phyloP scores from a whole-genome alignment of 257 asterid genomes.

The Solanum corneliomulleri region DNA sequence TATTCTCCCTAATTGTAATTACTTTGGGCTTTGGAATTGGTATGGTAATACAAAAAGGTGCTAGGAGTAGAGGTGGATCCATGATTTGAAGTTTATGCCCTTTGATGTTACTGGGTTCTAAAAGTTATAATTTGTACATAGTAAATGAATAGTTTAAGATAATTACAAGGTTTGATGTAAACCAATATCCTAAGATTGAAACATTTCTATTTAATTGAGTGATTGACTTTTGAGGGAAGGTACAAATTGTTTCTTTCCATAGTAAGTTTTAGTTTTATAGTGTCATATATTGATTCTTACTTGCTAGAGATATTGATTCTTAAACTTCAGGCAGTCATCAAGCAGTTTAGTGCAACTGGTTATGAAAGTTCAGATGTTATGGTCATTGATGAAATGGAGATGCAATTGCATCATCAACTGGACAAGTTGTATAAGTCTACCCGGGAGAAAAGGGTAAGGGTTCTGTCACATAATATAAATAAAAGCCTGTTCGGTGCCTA shows the following conservation, averaged over 20 bases:
- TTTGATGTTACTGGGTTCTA: not conserved
- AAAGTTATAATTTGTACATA: not conserved
- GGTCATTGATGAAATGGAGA: slow-evolving; percentile 87
- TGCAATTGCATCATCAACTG: slow-evolving; percentile 84
- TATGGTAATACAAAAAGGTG: not conserved
- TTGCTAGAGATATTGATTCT: not conserved
- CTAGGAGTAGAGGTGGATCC: not conserved
- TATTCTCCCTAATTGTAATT: not conserved
- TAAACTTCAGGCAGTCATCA: slow-evolving; percentile 69
- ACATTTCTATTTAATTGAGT: not conserved
- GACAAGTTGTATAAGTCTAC: slow-evolving; percentile 88
- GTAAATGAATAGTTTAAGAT: not conserved
- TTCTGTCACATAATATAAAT: not conserved
- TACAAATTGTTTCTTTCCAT: not conserved
- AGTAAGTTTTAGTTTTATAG: not conserved
- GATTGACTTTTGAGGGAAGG: not conserved
- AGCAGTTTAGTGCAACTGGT: slow-evolving; percentile 86
- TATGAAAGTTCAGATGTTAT: slow-evolving; percentile 75
- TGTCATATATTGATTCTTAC: not conserved
- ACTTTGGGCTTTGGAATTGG: not conserved
- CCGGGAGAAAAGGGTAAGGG: slow-evolving; percentile 76
- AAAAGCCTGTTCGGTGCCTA: not conserved
- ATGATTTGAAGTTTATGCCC: not conserved
- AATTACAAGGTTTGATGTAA: not conserved
- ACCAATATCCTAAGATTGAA: not conserved